Conservation (phyloP, 2,329 filamentous ascomycete species). For the Cytospora piceicola region DNA sequence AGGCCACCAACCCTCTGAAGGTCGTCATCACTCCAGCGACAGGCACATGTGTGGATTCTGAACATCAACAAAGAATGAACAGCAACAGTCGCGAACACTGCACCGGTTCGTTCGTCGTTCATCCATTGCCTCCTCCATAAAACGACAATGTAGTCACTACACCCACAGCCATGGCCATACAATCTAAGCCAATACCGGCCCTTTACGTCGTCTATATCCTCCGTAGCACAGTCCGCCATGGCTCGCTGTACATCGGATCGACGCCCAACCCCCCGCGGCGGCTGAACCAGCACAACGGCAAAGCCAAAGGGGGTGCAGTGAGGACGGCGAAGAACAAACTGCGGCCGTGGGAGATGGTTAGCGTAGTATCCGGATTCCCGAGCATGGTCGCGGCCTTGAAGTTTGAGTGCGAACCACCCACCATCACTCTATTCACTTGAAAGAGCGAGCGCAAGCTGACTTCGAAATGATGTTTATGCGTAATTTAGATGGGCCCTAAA, state of each 20-base stretch:
- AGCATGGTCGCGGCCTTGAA: constrained; percentile 86
- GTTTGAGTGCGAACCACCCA: constrained; percentile 73
- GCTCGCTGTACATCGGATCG: constrained; percentile 83
- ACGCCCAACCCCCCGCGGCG: constrained; percentile 87
- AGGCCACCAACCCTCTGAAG: constrained; percentile 8
- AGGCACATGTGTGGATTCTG: not conserved
- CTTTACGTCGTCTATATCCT: constrained; percentile 94
- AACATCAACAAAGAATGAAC: constrained; percentile 16
- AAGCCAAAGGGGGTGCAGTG: constrained; percentile 77
- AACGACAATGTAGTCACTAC: constrained; percentile 20
- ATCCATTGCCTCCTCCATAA: not conserved
- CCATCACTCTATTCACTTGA: not conserved
- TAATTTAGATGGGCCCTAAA: constrained; percentile 82
- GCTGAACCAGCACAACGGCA: constrained; percentile 89
- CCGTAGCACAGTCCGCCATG: constrained; percentile 75
- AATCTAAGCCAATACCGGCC: constrained; percentile 71
- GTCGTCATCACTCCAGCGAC: constrained; percentile 22
- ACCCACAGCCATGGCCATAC: constrained; percentile 44
- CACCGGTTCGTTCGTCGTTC: not conserved
- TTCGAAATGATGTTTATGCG: not conserved
- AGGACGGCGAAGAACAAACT: constrained; percentile 70
- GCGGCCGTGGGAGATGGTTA: constrained; percentile 90
- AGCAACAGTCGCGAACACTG: not conserved
- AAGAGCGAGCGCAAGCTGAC: not conserved
- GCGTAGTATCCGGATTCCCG: constrained; percentile 85